These are phyloP conservation scores for Rhizopus stolonifer DNA, from an alignment of 371 early-diverging fungal genomes.

Conservation along the genomic window DNA sequence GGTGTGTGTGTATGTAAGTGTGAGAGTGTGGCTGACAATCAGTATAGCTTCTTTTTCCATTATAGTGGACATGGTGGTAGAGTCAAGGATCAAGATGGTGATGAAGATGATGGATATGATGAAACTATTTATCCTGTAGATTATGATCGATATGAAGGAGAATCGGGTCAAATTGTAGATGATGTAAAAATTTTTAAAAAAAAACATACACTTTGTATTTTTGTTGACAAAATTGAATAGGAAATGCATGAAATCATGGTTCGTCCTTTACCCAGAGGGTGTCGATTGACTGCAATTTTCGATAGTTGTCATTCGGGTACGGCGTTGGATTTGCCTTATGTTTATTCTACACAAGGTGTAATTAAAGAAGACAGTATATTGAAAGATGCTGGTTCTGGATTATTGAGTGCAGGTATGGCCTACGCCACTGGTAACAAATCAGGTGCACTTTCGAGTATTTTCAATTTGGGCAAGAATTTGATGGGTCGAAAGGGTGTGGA, in stretches of 20 bases:
- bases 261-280: slow-evolving; percentile 76
- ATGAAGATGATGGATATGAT: slow-evolving; percentile 83
- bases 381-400: slow-evolving; percentile 40
- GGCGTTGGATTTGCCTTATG: slow-evolving; percentile 81
- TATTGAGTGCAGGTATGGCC: slow-evolving; percentile 46
- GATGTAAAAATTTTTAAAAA: slow-evolving; percentile 56
- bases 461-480: slow-evolving; percentile 43
- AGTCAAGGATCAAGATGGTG: slow-evolving; percentile 68
- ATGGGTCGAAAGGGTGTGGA: slow-evolving; percentile 33
- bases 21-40: too few species aligned
- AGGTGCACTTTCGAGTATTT: slow-evolving; percentile 40
- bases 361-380: slow-evolving; percentile 49
- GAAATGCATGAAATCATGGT: slow-evolving; percentile 81
- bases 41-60: slow-evolving; percentile 76
- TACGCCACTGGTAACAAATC: slow-evolving; percentile 45
- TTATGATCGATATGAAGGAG: slow-evolving; percentile 44
- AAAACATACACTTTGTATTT: neutral
- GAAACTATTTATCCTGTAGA: slow-evolving; percentile 79
- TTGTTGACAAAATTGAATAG: slow-evolving; percentile 12
- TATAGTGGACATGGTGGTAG: slow-evolving; percentile 91
- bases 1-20: too few species aligned
- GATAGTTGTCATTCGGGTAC: slow-evolving; percentile 83
- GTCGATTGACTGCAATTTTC: slow-evolving; percentile 79
- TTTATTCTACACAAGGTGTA: slow-evolving; percentile 70
- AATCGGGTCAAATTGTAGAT: slow-evolving; percentile 81